Percentiles rank a stretch among this genome's conserved stretches.
phyloP scores from a whole-genome alignment of 78 protist genomes.

The Salpingoeca rosetta region DNA sequence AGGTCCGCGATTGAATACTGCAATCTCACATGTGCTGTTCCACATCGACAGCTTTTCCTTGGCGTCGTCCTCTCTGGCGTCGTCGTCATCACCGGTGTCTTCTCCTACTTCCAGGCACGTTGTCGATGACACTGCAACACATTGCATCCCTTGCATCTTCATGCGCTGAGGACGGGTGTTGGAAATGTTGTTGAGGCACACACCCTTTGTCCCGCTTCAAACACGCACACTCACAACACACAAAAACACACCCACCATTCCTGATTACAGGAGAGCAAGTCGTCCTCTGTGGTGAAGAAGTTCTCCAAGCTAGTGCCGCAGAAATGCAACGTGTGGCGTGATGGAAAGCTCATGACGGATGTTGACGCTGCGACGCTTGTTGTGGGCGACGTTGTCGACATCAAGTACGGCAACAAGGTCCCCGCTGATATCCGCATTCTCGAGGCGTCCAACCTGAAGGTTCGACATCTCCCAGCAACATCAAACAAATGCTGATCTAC shows the following conservation, averaged over 20 bases:
- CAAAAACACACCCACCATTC: too few species aligned
- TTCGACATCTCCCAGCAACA: too few species aligned
- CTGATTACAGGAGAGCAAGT: constrained; percentile 61
- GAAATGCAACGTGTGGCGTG: constrained; percentile 57
- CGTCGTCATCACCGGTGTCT: constrained; percentile 64
- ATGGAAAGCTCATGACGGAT: constrained; percentile 1
- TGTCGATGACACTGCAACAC: too few species aligned
- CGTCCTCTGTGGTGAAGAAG: constrained; percentile 61
- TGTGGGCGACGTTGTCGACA: constrained; percentile 46
- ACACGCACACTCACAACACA: too few species aligned
- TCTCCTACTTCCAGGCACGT: constrained; percentile 75
- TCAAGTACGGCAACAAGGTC: constrained; percentile 52
- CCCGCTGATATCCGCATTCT: constrained; percentile 73
- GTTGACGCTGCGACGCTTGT: neutral
- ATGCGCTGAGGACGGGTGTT: too few species aligned
- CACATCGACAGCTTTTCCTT: constrained; percentile 12
- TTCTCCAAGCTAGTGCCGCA: constrained; percentile 58
- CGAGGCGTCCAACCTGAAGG: constrained; percentile 16
- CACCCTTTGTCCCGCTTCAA: too few species aligned
- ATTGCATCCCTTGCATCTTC: too few species aligned
- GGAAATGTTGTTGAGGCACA: too few species aligned
- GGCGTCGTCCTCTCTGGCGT: constrained; percentile 75
- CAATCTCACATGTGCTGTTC: too few species aligned
- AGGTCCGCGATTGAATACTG: too few species aligned
- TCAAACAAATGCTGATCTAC: too few species aligned